phyloP scores from a whole-genome alignment of 2,329 filamentous ascomycete species.

The Penicillium sp. region DNA sequence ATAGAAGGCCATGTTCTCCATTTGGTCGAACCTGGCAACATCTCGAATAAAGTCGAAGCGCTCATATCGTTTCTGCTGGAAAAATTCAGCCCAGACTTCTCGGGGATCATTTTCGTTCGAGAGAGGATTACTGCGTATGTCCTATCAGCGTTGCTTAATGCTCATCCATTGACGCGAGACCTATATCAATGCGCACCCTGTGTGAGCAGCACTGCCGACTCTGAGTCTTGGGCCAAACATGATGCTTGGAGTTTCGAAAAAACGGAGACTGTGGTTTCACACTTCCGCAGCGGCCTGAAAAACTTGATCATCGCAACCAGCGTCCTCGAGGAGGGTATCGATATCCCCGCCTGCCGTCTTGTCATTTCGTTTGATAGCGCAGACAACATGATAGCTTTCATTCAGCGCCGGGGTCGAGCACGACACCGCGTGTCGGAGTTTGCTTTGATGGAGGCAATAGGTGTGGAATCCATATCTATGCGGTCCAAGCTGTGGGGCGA shows the following conservation, averaged over 20 bases:
- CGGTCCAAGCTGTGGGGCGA: neutral
- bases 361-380: constrained; percentile 3
- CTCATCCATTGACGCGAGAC: neutral
- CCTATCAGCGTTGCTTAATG: constrained; percentile 1
- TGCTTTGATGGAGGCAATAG: neutral
- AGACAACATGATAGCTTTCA: constrained; percentile 1
- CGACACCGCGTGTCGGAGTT: constrained; percentile 2
- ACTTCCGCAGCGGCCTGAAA: neutral
- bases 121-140: constrained; percentile 2
- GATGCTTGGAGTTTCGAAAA: neutral
- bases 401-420: constrained; percentile 4
- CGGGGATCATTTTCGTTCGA: constrained; percentile 3
- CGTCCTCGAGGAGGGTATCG: constrained; percentile 6
- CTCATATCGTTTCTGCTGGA: neutral
- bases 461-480: neutral
- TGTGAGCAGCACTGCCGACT: neutral
- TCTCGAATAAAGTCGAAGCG: neutral
- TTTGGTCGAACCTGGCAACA: neutral
- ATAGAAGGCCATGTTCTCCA: neutral
- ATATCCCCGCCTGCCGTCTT: constrained; percentile 3
- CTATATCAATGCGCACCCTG: constrained; percentile 1
- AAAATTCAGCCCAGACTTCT: neutral
- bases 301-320: constrained; percentile 4
- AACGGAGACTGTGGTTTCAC: neutral
- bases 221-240: neutral